Conservation (phyloP, 83 land plant genomes). For the Diphasiastrum complanatum region DNA sequence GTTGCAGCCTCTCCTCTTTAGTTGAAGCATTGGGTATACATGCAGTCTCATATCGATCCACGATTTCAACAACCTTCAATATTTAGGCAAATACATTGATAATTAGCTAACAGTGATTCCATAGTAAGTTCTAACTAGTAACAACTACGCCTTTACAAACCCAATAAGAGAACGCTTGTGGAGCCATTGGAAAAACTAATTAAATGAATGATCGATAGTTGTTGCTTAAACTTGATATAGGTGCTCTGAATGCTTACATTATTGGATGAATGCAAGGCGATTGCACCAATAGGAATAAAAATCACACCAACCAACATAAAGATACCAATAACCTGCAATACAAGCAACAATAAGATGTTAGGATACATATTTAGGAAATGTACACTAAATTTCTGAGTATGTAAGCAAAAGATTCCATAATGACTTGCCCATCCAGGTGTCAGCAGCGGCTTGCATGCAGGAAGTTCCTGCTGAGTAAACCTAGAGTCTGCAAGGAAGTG, state of each 20-base stretch:
- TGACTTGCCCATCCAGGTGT: constrained; percentile 9
- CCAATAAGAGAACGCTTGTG: no score
- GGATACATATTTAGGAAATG: not conserved
- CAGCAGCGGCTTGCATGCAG: constrained; percentile 14
- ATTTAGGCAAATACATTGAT: no score
- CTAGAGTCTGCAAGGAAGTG: constrained; percentile 13
- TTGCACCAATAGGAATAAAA: constrained; percentile 21
- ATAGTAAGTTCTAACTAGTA: no score
- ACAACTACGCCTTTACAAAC: no score
- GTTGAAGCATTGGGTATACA: constrained; percentile 26
- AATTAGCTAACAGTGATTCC: no score
- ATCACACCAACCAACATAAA: constrained; percentile 25
- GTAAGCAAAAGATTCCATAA: not conserved
- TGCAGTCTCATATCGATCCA: constrained; percentile 47
- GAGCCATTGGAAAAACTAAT: no score
- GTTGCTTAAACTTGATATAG: no score
- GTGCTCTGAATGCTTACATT: no score
- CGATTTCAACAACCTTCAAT: constrained; percentile 40
- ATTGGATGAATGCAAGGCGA: constrained; percentile 10
- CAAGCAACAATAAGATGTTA: not conserved
- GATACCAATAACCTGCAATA: constrained; percentile 6
- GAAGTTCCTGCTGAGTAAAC: constrained; percentile 18
- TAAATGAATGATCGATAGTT: no score
- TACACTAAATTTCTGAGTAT: no score
- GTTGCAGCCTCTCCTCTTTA: constrained; percentile 33